These are phyloP conservation scores for Syzygium grande DNA, from an alignment of 345 rosid species.

Conservation along the genomic window DNA sequence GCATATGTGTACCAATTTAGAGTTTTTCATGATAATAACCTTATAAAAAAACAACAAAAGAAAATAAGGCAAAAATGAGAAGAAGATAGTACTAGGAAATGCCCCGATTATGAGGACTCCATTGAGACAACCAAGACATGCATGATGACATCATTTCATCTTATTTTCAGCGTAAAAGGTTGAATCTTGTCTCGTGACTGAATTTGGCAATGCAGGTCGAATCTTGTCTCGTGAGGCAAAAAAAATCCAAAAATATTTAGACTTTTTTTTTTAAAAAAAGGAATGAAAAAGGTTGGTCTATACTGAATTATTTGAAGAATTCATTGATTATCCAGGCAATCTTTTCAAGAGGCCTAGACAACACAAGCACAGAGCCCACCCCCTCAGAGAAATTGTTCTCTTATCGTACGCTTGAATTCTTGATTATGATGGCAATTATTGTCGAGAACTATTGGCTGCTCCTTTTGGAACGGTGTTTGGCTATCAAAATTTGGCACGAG, in stretches of 20 bases:
- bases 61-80: not conserved
- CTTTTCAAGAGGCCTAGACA: not conserved
- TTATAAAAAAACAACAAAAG: not conserved
- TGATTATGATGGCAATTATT: not conserved
- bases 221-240: not conserved
- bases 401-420: not conserved
- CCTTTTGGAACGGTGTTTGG: not conserved
- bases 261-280: not conserved
- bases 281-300: not conserved
- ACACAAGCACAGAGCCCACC: not conserved
- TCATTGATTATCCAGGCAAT: not conserved
- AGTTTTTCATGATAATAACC: no score
- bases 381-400: not conserved
- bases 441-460: not conserved
- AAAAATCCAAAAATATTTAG: not conserved
- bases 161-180: not conserved
- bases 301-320: not conserved
- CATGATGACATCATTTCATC: not conserved
- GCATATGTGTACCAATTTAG: no score
- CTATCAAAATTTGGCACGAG: not conserved
- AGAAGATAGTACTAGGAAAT: not conserved
- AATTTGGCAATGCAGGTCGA: not conserved
- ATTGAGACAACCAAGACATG: not conserved
- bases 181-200: not conserved
- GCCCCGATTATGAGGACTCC: not conserved